Percentiles rank a stretch among this genome's conserved stretches.
These are phyloP conservation scores for Zasmidium citrigriseum DNA, from an alignment of 2,329 filamentous ascomycete species.

Conservation along the genomic window DNA sequence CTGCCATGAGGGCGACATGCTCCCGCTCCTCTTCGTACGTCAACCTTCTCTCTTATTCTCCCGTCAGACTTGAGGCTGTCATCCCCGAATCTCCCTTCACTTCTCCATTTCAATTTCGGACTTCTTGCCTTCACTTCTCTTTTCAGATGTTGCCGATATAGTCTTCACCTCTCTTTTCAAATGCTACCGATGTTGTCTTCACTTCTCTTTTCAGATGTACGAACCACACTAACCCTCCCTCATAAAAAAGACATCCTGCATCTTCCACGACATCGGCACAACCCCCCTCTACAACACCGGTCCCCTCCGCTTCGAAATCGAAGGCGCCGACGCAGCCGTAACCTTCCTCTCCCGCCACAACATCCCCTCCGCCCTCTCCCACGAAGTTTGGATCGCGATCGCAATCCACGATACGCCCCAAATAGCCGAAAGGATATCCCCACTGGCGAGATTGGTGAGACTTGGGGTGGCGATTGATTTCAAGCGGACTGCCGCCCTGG, in stretches of 20 bases:
- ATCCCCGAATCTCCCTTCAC: too few relatives aligned
- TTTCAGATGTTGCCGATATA: too few relatives aligned
- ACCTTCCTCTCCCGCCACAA: slow-evolving; percentile 31
- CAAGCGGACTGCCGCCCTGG: slow-evolving; percentile 9
- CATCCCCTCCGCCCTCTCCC: slow-evolving; percentile 31
- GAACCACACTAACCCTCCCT: too few relatives aligned
- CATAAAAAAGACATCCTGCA: slow-evolving; percentile 32
- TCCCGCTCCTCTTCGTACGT: slow-evolving; percentile 16
- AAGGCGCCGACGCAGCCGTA: slow-evolving; percentile 46
- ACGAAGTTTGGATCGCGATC: slow-evolving; percentile 49
- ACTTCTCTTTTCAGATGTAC: too few relatives aligned
- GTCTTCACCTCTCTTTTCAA: too few relatives aligned
- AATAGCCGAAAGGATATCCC: slow-evolving; percentile 46
- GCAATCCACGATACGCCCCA: slow-evolving; percentile 47
- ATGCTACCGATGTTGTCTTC: too few relatives aligned
- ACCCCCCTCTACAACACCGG: slow-evolving; percentile 32
- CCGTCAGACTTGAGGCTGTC: too few relatives aligned
- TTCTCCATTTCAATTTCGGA: too few relatives aligned
- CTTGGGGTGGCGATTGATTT: slow-evolving; percentile 45
- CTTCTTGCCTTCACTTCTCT: too few relatives aligned
- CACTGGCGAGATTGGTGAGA: slow-evolving; percentile 41
- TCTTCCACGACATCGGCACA: slow-evolving; percentile 40
- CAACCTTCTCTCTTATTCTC: too few relatives aligned
- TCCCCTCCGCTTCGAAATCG: slow-evolving; percentile 46
- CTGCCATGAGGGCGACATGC: not conserved